phyloP scores from a whole-genome alignment of 441 rosid genomes.

The Adansonia rubrostipa region DNA sequence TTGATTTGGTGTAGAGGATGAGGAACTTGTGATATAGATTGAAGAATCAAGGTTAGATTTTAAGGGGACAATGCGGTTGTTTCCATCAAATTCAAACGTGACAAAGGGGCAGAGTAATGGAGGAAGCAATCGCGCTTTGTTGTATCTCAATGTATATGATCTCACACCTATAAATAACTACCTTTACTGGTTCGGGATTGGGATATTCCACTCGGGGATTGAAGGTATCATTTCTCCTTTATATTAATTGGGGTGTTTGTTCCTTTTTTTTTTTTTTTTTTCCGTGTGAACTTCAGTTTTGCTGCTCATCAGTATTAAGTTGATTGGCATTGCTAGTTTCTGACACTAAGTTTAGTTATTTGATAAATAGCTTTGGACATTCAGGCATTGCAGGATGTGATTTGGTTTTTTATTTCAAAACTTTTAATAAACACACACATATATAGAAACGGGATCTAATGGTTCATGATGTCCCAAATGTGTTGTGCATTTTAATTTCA shows the following conservation, averaged over 20 bases:
- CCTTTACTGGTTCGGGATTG: slow-evolving; percentile 90
- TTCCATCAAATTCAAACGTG: slow-evolving; percentile 55
- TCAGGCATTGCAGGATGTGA: slow-evolving; percentile 1
- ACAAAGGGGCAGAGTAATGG: slow-evolving; percentile 52
- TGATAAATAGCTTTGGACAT: not conserved
- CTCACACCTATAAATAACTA: slow-evolving; percentile 90
- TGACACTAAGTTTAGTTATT: not conserved
- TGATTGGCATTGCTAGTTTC: not conserved
- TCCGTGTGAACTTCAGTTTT: not conserved
- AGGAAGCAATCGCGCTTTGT: slow-evolving; percentile 40
- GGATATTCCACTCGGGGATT: slow-evolving; percentile 91
- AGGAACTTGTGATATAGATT: slow-evolving; percentile 40
- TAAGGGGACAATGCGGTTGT: slow-evolving; percentile 63
- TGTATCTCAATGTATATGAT: slow-evolving; percentile 93
- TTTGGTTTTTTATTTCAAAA: not conserved
- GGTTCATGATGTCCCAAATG: not conserved
- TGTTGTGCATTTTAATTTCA: not conserved
- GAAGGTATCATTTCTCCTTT: slow-evolving; percentile 55
- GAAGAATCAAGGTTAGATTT: slow-evolving; percentile 30
- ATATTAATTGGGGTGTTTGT: not conserved
- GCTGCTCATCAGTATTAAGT: slow-evolving; percentile 8
- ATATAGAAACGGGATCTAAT: not conserved
- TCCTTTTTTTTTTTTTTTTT: not conserved
- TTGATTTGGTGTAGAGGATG: slow-evolving; percentile 35
- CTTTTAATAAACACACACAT: not conserved